phyloP scores from a whole-genome alignment of 78 protist species.

The Guillardia theta region DNA sequence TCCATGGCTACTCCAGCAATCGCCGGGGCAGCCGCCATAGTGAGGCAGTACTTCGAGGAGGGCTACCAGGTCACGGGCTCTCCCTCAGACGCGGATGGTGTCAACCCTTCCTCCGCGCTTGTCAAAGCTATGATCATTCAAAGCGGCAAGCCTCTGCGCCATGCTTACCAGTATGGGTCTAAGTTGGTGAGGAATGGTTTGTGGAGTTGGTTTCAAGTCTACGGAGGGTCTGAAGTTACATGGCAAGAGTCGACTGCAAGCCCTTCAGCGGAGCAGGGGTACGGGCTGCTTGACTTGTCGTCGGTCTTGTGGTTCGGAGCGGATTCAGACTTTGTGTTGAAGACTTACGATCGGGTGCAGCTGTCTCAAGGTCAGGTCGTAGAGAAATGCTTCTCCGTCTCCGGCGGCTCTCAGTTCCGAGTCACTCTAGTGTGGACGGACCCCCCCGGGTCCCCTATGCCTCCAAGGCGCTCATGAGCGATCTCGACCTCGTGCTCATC shows the following conservation, averaged over 20 bases:
- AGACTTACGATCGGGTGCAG: neutral
- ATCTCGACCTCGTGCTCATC: constrained; percentile 58
- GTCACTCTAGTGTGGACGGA: constrained; percentile 82
- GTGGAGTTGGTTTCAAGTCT: neutral
- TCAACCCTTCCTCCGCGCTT: neutral
- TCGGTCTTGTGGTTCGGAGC: neutral
- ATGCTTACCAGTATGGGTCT: neutral
- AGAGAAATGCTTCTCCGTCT: neutral
- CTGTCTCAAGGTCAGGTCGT: neutral
- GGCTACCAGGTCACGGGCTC: neutral
- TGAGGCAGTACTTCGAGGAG: constrained; percentile 44
- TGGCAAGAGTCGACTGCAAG: no score
- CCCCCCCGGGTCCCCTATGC: constrained; percentile 55
- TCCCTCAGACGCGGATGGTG: neutral
- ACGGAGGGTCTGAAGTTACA: no score
- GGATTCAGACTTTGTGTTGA: neutral
- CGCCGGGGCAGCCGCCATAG: constrained; percentile 49
- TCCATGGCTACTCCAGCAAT: constrained; percentile 50
- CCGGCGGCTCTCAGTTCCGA: neutral
- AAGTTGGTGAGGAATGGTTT: neutral
- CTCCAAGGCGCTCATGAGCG: constrained; percentile 58
- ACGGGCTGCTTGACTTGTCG: neutral
- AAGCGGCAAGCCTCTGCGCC: neutral
- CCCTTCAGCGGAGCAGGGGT: neutral
- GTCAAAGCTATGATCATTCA: neutral